A percentile compares a stretch with the other conserved stretches of the same genome.
Conservation (phyloP, 306 rosid genomes). For the Begonia fuchsioides region DNA sequence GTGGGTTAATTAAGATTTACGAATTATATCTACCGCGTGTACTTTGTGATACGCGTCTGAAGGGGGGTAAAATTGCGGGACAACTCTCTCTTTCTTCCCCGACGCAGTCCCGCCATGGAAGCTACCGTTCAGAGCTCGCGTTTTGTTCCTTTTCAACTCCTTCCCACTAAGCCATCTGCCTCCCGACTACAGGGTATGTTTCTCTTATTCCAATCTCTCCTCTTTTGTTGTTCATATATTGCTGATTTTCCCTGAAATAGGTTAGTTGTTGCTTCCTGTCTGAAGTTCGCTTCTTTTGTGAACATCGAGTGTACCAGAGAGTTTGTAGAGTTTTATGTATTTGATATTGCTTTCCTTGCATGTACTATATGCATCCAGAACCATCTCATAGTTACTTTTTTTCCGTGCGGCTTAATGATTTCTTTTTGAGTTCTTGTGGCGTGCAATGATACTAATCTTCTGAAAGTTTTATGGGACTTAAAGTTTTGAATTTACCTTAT, state of each 20-base stretch:
- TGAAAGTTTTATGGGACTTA: not conserved
- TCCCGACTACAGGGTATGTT: slow-evolving; percentile 31
- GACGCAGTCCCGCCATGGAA: slow-evolving; percentile 41
- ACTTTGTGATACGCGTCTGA: no score
- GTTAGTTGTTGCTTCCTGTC: slow-evolving; percentile 1
- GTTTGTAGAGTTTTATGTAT: not conserved
- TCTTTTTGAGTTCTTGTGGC: no score
- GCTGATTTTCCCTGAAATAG: not conserved
- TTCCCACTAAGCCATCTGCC: slow-evolving; percentile 11
- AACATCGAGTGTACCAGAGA: not conserved
- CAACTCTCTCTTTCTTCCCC: no score
- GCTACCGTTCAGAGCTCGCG: slow-evolving; percentile 34
- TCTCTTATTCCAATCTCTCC: not conserved
- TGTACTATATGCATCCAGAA: no score
- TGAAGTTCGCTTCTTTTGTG: no score
- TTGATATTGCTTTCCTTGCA: not conserved
- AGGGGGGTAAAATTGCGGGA: no score
- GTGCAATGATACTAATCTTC: not conserved
- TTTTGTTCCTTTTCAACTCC: slow-evolving; percentile 20
- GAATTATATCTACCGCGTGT: no score
- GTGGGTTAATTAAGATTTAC: no score
- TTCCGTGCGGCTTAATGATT: not conserved
- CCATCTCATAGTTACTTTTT: no score
- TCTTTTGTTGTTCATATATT: no score
- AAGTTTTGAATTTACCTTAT: no score